phyloP scores from a whole-genome alignment of 176 grass and related monocot genomes.

The Cenchrus purpureus region DNA sequence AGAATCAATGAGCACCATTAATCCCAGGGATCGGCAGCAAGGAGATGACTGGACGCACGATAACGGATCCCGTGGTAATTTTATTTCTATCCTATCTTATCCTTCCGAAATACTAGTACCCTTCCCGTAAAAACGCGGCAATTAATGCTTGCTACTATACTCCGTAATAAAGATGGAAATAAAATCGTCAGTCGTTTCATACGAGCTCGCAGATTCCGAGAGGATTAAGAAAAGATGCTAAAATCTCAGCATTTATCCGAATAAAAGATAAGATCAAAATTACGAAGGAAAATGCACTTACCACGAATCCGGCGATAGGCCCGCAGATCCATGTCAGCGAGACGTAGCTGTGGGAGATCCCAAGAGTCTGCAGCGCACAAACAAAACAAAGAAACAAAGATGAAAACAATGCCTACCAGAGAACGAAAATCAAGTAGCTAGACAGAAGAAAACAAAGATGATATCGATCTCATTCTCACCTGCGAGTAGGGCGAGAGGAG shows the following conservation, averaged over 20 bases:
- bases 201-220: not conserved
- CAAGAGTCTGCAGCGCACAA: slow-evolving; percentile 49
- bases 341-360: slow-evolving; percentile 65
- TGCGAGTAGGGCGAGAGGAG: slow-evolving; percentile 66
- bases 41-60: not conserved
- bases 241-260: not conserved
- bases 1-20: slow-evolving; percentile 6
- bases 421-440: not conserved
- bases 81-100: slow-evolving; percentile 17
- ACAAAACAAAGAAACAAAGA: not conserved
- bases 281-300: not conserved
- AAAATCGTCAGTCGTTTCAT: not conserved
- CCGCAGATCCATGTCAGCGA: slow-evolving; percentile 91
- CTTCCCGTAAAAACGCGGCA: not conserved
- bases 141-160: not conserved
- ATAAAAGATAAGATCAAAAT: not conserved
- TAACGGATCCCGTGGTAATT: not conserved
- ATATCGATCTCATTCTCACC: not conserved
- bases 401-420: not conserved
- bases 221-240: not conserved
- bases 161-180: not conserved
- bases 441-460: not conserved
- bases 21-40: not conserved
- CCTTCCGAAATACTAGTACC: not conserved
- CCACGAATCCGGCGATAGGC: slow-evolving; percentile 63